A percentile compares a stretch with the other conserved stretches of the same genome.
Evolutionary conservation across 2,329 filamentous ascomycete species (phyloP).

Genomic region (Paradendryphiella salina): DNA sequence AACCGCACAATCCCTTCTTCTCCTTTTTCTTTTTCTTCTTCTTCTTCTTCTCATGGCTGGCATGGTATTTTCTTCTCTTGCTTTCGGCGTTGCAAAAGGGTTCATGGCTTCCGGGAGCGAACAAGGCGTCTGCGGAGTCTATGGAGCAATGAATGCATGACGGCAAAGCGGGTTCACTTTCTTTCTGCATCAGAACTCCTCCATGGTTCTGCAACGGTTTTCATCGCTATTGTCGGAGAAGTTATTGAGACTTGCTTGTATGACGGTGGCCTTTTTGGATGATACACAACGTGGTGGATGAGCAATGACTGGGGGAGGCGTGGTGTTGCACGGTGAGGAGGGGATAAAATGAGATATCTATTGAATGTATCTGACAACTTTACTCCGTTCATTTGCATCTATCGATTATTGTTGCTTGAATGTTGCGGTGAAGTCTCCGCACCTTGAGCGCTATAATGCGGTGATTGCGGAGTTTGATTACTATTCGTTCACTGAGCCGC

Average conservation of each 20-base stretch:
- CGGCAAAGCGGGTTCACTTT: conserved; percentile 6
- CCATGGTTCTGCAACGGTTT: not conserved
- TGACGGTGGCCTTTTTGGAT: not conserved
- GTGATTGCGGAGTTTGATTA: no score
- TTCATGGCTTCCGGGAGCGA: conserved; percentile 12
- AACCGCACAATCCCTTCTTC: not conserved
- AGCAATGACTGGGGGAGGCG: not conserved
- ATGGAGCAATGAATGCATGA: conserved; percentile 8
- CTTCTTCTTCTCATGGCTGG: not conserved
- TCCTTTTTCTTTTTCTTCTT: conserved; percentile 6
- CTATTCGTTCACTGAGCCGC: not conserved
- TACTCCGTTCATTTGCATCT: not conserved
- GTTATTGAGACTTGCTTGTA: not conserved
- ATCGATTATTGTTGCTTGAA: not conserved
- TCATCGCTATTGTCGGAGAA: not conserved
- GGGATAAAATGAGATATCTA: not conserved
- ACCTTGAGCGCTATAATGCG: not conserved
- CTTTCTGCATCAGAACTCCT: not conserved
- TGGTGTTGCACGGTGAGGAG: not conserved
- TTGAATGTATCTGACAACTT: not conserved
- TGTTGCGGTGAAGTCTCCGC: not conserved
- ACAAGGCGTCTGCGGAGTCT: conserved; percentile 6
- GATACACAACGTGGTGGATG: not conserved
- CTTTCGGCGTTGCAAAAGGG: conserved; percentile 21
- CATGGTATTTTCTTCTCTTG: conserved; percentile 3